A percentile compares a stretch with the other conserved stretches of the same genome.
Evolutionary conservation across 1,284 basidiomycete species (phyloP).

Genomic region (Sporisorium exsertum): DNA sequence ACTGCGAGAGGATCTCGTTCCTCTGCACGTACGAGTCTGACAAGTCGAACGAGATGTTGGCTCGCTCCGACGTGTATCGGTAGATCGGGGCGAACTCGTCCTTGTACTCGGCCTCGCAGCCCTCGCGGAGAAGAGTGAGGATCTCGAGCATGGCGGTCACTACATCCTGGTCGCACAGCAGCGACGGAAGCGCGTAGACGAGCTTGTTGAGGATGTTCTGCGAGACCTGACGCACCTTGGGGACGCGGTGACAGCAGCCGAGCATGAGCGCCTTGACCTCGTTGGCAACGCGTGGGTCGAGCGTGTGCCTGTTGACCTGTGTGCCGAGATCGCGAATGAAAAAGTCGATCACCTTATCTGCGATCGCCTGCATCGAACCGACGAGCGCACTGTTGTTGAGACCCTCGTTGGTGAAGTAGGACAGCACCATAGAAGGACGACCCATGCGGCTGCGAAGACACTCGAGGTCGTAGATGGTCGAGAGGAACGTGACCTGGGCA

Average conservation of each 20-base stretch:
- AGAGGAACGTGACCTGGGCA: constrained; percentile 86
- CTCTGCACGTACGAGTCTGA: constrained; percentile 88
- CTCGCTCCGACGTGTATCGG: constrained; percentile 82
- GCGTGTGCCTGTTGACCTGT: constrained; percentile 81
- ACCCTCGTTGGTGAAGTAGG: constrained; percentile 89
- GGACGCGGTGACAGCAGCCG: constrained; percentile 83
- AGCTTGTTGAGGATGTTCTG: constrained; percentile 85
- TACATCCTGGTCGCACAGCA: constrained; percentile 89
- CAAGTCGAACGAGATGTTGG: constrained; percentile 80
- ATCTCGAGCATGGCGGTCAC: constrained; percentile 84
- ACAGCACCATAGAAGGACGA: constrained; percentile 82
- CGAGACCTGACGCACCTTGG: constrained; percentile 84
- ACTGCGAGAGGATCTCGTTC: constrained; percentile 82
- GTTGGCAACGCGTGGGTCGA: constrained; percentile 79
- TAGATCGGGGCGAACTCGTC: constrained; percentile 95
- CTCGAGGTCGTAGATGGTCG: constrained; percentile 90
- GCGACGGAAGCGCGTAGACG: constrained; percentile 90
- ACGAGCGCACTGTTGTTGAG: constrained; percentile 79
- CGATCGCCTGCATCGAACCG: constrained; percentile 84
- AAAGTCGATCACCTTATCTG: constrained; percentile 78
- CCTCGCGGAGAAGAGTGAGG: constrained; percentile 85
- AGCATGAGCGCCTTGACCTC: constrained; percentile 84
- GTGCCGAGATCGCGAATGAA: constrained; percentile 66
- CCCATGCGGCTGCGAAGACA: constrained; percentile 84
- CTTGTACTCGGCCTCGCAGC: constrained; percentile 89